A percentile compares a stretch with the other conserved stretches of the same genome.
Evolutionary conservation across 306 rosid genomes (phyloP).

Genomic region (Acacia crassicarpa): DNA sequence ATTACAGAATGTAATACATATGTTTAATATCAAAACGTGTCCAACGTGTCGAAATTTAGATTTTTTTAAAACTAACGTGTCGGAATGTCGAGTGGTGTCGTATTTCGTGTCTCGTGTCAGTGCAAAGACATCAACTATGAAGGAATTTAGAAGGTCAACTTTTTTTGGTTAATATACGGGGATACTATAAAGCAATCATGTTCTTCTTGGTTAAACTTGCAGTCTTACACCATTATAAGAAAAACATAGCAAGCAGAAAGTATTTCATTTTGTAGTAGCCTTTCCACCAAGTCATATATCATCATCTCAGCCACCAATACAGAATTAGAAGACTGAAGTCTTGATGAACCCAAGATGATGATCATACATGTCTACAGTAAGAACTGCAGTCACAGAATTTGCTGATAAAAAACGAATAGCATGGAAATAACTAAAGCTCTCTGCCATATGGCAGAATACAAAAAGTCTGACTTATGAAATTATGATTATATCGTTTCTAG

Average conservation of each 20-base stretch:
- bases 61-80: no score
- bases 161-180: background rate
- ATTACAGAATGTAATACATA: no score
- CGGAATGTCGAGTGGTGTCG: no score
- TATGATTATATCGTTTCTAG: background rate
- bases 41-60: no score
- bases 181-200: background rate
- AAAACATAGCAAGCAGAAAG: background rate
- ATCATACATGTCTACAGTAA: background rate
- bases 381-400: background rate
- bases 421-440: background rate
- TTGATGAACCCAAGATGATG: background rate
- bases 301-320: background rate
- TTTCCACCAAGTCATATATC: background rate
- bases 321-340: background rate
- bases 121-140: background rate
- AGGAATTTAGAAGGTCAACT: background rate
- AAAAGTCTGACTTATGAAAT: background rate
- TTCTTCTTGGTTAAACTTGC: background rate
- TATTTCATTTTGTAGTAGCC: background rate
- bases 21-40: no score
- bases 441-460: background rate
- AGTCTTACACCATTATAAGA: background rate
- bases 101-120: no score
- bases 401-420: background rate